Evolutionary conservation across 352 stramenopile species (phyloP), one percentile per base, ranked within the genome.

Genomic region (Phytopythium litorale): DNA sequence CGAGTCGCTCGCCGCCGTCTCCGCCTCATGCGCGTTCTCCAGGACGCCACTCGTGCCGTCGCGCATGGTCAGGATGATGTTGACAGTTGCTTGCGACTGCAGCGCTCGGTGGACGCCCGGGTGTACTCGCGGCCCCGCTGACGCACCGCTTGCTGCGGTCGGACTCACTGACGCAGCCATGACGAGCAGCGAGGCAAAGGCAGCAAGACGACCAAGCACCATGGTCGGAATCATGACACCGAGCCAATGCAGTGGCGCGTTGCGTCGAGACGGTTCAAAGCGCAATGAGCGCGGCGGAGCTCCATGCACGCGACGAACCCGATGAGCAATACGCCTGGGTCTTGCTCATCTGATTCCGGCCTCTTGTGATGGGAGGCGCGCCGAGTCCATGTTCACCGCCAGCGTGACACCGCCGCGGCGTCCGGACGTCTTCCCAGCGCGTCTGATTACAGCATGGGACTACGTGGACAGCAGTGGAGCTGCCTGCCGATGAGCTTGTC

Each of bases 61-160:
- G 38, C 63, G 63, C 64, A 75, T 73, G 7, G 58, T 78, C 30
- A 78, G 42, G 4, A 80, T 65, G 21, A 80, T 33, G 32, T 80
- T 75, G 15, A 76, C 53, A 2, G 61, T 64, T 6, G 62, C 15
- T 15, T 75, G 62, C 37, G 67, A 28, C 32, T 50, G 42, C 15
- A 80, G 59, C 18, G 40, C 37, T 8, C 64, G 61, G 40, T 80
- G 70, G n/a, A 73, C 61, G 48, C 55, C 16, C 1, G 51, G 55
- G 35, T 80, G 58, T 19, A 75, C 57, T n/a, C 49, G 43, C 32
- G 62, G 64, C n/a, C 7, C 13, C 30, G 1, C 16, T 15, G 33
- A 12, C 3, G 51, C 12, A 2, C 11, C 51, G 19, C 16, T 0
- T 12, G 3, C 51, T 21, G 28, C 19, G 2, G 33, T 7, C 4